Percentiles rank a stretch among this genome's conserved stretches.
Conservation (phyloP, 2,329 filamentous ascomycete genomes). For the Lithohypha guttulata region DNA sequence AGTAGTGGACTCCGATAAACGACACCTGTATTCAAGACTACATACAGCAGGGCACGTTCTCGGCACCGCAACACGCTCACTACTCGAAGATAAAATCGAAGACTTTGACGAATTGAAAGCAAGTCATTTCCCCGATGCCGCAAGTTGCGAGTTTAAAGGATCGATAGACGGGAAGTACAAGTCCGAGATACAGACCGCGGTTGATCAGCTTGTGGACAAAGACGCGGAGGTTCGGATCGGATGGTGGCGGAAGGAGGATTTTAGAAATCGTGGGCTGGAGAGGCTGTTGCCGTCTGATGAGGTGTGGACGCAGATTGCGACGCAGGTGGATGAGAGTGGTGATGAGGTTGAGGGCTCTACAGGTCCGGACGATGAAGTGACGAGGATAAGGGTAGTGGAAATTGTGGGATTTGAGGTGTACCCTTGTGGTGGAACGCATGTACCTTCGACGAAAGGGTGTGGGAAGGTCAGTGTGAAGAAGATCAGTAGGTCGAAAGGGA, state of each 20-base stretch:
- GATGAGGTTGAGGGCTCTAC: conserved; percentile 42
- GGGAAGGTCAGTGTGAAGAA: conserved; percentile 56
- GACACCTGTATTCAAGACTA: conserved; percentile 53
- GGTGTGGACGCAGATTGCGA: conserved; percentile 58
- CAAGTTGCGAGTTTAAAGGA: conserved; percentile 58
- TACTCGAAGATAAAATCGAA: conserved; percentile 42
- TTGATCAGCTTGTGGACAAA: conserved; percentile 48
- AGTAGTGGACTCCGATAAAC: conserved; percentile 48
- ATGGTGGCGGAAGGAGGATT: conserved; percentile 58
- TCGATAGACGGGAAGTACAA: conserved; percentile 55
- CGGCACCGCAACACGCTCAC: conserved; percentile 53
- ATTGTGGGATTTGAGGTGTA: conserved; percentile 60
- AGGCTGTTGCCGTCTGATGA: conserved; percentile 42
- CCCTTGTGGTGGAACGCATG: conserved; percentile 67
- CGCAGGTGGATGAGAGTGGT: conserved; percentile 45
- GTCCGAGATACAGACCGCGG: conserved; percentile 48
- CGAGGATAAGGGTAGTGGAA: conserved; percentile 56
- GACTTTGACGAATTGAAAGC: conserved; percentile 59
- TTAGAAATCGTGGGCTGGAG: conserved; percentile 43
- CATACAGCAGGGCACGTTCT: conserved; percentile 68
- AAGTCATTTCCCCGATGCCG: conserved; percentile 57
- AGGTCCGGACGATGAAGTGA: conserved; percentile 30
- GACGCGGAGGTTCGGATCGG: conserved; percentile 52
- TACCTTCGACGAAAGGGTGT: conserved; percentile 47
- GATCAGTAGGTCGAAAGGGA: conserved; percentile 54